Conservation (phyloP, 2,329 filamentous ascomycete genomes). For the Arthroderma uncinatum region DNA sequence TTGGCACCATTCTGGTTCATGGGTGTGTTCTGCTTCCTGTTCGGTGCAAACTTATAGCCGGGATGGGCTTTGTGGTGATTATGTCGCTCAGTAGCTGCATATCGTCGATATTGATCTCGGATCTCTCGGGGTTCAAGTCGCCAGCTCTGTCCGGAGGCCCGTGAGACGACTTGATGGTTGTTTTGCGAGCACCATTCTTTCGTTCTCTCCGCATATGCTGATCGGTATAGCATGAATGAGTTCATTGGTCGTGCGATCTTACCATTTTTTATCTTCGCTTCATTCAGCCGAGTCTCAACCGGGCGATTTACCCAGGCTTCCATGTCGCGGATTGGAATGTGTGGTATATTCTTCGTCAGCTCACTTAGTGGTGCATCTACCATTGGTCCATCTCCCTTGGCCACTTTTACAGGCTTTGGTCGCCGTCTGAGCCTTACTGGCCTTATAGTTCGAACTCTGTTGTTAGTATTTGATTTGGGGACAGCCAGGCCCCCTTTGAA, state of each 20-base stretch:
- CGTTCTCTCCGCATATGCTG: slow-evolving; percentile 76
- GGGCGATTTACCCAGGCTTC: slow-evolving; percentile 65
- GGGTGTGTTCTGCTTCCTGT: slow-evolving; percentile 46
- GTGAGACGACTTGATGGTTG: slow-evolving; percentile 88
- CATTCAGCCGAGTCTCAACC: slow-evolving; percentile 51
- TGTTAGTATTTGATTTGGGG: neutral
- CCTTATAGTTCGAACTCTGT: slow-evolving; percentile 16
- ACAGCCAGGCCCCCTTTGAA: neutral
- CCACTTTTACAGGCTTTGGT: slow-evolving; percentile 10
- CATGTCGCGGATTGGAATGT: slow-evolving; percentile 63
- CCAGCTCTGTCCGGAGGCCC: slow-evolving; percentile 81
- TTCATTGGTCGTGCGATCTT: slow-evolving; percentile 92
- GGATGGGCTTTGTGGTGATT: slow-evolving; percentile 82
- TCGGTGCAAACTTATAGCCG: slow-evolving; percentile 85
- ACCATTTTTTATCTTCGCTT: slow-evolving; percentile 59
- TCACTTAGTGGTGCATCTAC: slow-evolving; percentile 17
- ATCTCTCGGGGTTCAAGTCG: slow-evolving; percentile 63
- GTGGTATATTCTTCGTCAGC: slow-evolving; percentile 16
- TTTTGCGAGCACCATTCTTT: slow-evolving; percentile 72
- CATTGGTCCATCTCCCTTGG: slow-evolving; percentile 9
- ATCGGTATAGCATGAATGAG: slow-evolving; percentile 95
- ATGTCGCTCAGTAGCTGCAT: slow-evolving; percentile 67
- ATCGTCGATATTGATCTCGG: slow-evolving; percentile 62
- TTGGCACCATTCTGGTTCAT: neutral
- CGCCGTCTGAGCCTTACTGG: slow-evolving; percentile 16